Percentiles rank a stretch among this genome's conserved stretches.
phyloP scores from a whole-genome alignment of 495 filamentous ascomycete species.

The Tuber indicum region DNA sequence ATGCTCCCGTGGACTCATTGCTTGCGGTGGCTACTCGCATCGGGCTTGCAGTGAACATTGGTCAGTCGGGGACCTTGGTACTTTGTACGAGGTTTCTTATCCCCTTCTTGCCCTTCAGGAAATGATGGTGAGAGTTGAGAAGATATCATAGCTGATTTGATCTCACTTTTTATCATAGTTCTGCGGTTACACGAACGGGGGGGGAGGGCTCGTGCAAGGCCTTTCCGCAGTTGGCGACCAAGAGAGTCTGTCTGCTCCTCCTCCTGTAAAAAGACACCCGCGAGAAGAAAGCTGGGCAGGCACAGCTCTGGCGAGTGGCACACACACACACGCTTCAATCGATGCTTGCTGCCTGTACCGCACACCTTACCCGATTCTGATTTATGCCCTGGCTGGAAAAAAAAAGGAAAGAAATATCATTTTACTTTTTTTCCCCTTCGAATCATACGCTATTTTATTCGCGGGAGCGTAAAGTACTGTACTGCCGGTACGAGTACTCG shows the following conservation, averaged over 20 bases:
- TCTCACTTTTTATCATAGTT: not conserved
- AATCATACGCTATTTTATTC: not conserved
- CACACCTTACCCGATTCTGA: not conserved
- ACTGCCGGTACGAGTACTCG: no score
- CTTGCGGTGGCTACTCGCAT: not conserved
- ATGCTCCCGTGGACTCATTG: not conserved
- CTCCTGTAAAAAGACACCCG: not conserved
- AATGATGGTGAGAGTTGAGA: not conserved
- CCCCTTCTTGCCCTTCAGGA: not conserved
- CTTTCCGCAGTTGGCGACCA: not conserved
- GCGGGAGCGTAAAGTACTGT: no score
- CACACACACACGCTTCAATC: not conserved
- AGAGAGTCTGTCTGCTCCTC: not conserved
- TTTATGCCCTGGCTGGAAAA: not conserved
- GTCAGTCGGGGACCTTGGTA: not conserved
- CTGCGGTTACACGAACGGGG: not conserved
- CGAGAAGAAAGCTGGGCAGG: conserved; percentile 4
- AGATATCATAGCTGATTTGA: not conserved
- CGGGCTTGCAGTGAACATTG: not conserved
- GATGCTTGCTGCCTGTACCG: not conserved
- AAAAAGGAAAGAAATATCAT: not conserved
- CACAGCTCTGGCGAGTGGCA: not conserved
- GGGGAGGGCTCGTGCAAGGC: not conserved
- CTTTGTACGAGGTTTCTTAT: not conserved
- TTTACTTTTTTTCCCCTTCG: not conserved